Evolutionary conservation across 768 basidiomycete genomes (phyloP), one percentile per base, ranked within the genome.

Genomic region (Leccinum disarticulatum): DNA sequence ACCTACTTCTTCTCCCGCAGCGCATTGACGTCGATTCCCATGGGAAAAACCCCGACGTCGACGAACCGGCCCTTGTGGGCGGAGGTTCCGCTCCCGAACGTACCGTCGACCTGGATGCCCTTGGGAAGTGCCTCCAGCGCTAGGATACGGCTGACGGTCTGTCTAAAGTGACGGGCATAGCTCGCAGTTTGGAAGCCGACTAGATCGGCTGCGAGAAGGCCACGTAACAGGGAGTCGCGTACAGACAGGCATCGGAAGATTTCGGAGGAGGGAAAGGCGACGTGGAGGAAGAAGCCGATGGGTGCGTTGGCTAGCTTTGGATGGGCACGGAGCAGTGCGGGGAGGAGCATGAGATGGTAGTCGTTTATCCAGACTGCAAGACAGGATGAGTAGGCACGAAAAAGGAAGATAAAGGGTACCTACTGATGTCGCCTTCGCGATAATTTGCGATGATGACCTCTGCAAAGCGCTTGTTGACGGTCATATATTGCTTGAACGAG

Each of bases 301-400:
- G 78, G 76, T 2, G 77, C 77, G 14, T 74, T 58, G 13, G 68
- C 54, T 7, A 93, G 70, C 68, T 81, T 56, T 72, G 79, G 25
- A 75, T 81, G 62, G 28, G 86, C 80, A 53, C 95, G 87, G 30
- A 98, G 83, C 75, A 98, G 86, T 47, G 83, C 81, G 1, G 96
- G 96, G 9, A 97, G 84, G 52, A 98, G 87, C 80, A 97, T 89
- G 52, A 98, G 87, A 69, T 99, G 96, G 74, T 98, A 99, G 77
- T 98, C 96, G 74, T 99, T 94, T 3, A 92, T 81, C 88, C 88
- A 91, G 66, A 91, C 81, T 82, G 17, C 7, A 22, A 55, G 3
- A 38, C 3, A 4, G 22, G 43, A 54, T 69, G 51, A 68, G 62
- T 0, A 25, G 22, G 33, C 6, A 49, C 28, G 56, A 41, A 47